Conservation (phyloP, 345 rosid species). For the Camelina laxa region DNA sequence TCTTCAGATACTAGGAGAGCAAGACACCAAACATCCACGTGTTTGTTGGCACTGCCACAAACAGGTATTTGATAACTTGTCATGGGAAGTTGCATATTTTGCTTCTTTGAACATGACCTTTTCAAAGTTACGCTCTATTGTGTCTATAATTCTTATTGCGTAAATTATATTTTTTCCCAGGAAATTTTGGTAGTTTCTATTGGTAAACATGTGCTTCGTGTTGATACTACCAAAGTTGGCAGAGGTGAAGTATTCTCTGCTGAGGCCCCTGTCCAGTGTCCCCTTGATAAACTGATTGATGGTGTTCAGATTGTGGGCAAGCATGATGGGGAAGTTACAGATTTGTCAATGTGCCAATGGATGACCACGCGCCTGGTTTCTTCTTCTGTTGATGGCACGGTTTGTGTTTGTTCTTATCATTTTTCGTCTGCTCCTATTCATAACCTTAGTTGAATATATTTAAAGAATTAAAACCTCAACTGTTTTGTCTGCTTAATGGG, state of each 20-base stretch:
- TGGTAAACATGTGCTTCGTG: constrained; percentile 70
- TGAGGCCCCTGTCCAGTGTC: constrained; percentile 77
- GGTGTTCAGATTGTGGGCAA: constrained; percentile 87
- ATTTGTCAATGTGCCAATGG: constrained; percentile 94
- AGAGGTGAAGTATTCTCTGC: constrained; percentile 62
- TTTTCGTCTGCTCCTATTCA: background rate
- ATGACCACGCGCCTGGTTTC: constrained; percentile 83
- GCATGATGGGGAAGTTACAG: constrained; percentile 95
- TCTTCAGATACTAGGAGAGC: constrained; percentile 65
- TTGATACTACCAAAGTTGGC: constrained; percentile 78
- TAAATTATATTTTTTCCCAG: constrained; percentile 46
- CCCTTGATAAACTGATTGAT: constrained; percentile 64
- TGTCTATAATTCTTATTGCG: constrained; percentile 18
- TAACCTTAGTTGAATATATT: background rate
- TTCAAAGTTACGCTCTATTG: no score
- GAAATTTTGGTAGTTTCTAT: constrained; percentile 81
- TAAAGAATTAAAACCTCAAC: background rate
- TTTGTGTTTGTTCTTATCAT: constrained; percentile 48
- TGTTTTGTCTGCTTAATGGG: background rate
- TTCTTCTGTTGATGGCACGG: constrained; percentile 89
- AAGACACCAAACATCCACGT: constrained; percentile 66
- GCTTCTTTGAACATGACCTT: background rate
- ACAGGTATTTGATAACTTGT: constrained; percentile 61
- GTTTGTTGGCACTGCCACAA: constrained; percentile 96
- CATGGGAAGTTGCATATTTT: background rate